Evolutionary conservation across 495 filamentous ascomycete species (phyloP), one percentile per base, ranked within the genome.

Genomic region (Wilcoxina mikolae): DNA sequence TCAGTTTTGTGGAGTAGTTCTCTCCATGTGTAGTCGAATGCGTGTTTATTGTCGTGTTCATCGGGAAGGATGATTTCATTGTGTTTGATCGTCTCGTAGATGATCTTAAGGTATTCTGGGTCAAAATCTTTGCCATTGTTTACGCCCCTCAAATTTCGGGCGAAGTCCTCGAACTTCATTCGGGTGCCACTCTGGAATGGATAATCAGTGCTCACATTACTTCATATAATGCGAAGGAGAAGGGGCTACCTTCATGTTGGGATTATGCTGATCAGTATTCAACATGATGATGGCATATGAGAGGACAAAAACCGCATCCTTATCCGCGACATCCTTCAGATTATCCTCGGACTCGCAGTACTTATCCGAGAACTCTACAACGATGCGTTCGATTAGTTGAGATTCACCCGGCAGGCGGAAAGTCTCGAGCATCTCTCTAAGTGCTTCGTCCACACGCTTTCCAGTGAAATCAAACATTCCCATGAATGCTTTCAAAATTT

Each of bases 1-100:
- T 85, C 80, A 0, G 87, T 81, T 70, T 96, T 96, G 56, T 91
- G 67, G 42, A 95, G 71, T 12, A 99, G 73, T 67, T 96, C 91
- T 65, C 85, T 87, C 91, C 91, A 99, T 1, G 90, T 88, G 68
- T 93, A 89, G 65, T 96, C 91, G 60, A 95, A 99, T 2, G 88
- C 87, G 67, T 93, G 82, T 65, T 84, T 82, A 65, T 94, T 95
- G 61, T 96, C 87, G 67, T 96, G 91, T 67, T 99, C 91, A 54
- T 95, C 90, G 0, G 91, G 91, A 18, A 99, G 72, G 53, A 99
- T 95, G 53, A 99, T 99, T 68, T 99, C 91, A 50, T 87, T 82
- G 2, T 78, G 78, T 66, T 83, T 87, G 70, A 99, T 96, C 7
- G 85, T 85, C 58, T 95, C 82, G 63, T 81, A 99, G 49, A 95